Evolutionary conservation across 106 monocot species (phyloP).

Genomic region (Xerophyta viscosa): DNA sequence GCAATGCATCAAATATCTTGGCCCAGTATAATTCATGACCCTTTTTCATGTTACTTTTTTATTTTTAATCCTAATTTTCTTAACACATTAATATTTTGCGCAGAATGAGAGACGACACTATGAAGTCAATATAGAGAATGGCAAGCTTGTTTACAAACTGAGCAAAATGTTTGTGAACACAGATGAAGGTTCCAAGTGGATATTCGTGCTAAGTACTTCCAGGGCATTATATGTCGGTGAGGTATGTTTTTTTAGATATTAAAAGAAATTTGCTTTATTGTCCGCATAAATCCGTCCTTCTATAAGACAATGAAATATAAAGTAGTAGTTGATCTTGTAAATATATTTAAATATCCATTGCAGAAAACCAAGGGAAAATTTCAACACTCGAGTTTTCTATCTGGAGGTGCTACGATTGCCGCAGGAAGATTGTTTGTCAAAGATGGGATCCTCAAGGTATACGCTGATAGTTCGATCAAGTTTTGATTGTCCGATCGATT

Average conservation of each 20-base stretch:
- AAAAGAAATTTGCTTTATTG: too few species aligned
- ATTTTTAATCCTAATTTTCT: too few species aligned
- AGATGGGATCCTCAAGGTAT: slow-evolving; percentile 57
- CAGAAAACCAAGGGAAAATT: slow-evolving; percentile 84
- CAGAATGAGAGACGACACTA: slow-evolving; percentile 78
- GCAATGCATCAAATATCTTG: slow-evolving; percentile 65
- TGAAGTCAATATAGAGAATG: slow-evolving; percentile 51
- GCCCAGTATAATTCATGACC: slow-evolving; percentile 59
- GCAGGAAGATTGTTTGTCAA: slow-evolving; percentile 72
- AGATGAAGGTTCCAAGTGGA: slow-evolving; percentile 65
- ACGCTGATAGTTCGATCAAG: too few species aligned
- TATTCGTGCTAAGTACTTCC: slow-evolving; percentile 80
- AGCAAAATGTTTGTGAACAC: slow-evolving; percentile 41
- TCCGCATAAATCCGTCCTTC: too few species aligned
- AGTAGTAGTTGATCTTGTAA: too few species aligned
- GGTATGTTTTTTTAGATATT: slow-evolving; percentile 15
- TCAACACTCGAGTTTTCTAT: slow-evolving; percentile 84
- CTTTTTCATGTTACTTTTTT: neutral
- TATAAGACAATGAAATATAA: too few species aligned
- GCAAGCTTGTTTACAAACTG: slow-evolving; percentile 52
- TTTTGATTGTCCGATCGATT: too few species aligned
- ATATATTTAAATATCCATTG: too few species aligned
- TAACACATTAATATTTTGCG: too few species aligned
- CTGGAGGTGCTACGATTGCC: slow-evolving; percentile 67
- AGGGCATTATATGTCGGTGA: slow-evolving; percentile 61